phyloP scores from a whole-genome alignment of 441 rosid genomes.

The Populus hybrid region DNA sequence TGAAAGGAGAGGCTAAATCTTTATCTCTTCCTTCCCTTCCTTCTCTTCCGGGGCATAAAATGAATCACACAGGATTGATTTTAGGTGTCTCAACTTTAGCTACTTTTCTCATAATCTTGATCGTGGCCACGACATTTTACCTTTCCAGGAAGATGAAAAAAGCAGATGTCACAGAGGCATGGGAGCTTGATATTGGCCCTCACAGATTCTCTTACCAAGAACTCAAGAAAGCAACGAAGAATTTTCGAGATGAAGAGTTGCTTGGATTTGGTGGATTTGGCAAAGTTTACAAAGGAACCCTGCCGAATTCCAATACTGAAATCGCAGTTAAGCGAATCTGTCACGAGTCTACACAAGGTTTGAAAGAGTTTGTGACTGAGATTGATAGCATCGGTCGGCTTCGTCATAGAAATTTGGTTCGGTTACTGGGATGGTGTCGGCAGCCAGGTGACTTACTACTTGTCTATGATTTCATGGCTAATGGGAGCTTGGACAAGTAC shows the following conservation, averaged over 20 bases:
- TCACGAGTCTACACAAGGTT: constrained; percentile 78
- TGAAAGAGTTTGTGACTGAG: constrained; percentile 72
- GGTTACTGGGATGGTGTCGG: constrained; percentile 81
- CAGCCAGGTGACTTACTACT: constrained; percentile 54
- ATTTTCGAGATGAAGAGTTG: constrained; percentile 69
- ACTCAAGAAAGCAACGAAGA: constrained; percentile 73
- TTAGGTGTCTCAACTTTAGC: constrained; percentile 41
- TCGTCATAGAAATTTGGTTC: constrained; percentile 86
- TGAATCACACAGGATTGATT: constrained; percentile 30
- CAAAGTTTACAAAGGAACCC: constrained; percentile 69
- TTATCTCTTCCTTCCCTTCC: constrained; percentile 57
- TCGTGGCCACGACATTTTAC: constrained; percentile 31
- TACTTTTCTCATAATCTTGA: constrained; percentile 25
- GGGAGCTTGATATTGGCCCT: constrained; percentile 86
- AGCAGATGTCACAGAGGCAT: constrained; percentile 57
- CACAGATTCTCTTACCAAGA: constrained; percentile 72
- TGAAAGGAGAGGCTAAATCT: constrained; percentile 59
- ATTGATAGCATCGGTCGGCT: constrained; percentile 79
- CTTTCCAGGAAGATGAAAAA: constrained; percentile 35
- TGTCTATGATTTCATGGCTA: constrained; percentile 83
- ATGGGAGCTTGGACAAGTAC: constrained; percentile 85
- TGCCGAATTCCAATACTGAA: constrained; percentile 43
- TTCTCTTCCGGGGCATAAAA: constrained; percentile 38
- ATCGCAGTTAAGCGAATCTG: constrained; percentile 80
- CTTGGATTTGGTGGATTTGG: constrained; percentile 88